phyloP scores from a whole-genome alignment of 2,329 filamentous ascomycete genomes.

The Acephala macrosclerotiorum region DNA sequence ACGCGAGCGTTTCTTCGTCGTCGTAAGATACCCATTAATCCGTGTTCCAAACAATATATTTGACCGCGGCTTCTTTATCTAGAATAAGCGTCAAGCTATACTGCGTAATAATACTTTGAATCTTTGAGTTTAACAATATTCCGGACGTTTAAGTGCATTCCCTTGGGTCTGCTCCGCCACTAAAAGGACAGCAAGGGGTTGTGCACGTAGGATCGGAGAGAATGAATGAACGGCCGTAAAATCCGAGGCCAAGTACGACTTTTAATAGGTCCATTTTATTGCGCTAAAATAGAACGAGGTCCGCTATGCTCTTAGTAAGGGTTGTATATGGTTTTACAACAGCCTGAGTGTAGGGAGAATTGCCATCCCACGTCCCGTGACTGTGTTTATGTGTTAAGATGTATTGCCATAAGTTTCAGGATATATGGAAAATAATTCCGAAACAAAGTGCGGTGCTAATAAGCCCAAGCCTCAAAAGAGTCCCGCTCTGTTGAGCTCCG shows the following conservation, averaged over 20 bases:
- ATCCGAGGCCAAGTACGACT: constrained; percentile 53
- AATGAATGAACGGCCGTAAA: constrained; percentile 9
- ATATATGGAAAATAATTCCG: no score
- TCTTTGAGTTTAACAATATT: constrained; percentile 46
- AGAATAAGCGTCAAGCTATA: constrained; percentile 30
- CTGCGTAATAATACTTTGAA: constrained; percentile 41
- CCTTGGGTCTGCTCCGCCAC: constrained; percentile 36
- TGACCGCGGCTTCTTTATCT: constrained; percentile 38
- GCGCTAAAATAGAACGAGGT: constrained; percentile 48
- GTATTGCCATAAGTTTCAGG: no score
- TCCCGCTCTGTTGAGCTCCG: no score
- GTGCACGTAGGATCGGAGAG: constrained; percentile 17
- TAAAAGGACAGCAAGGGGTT: constrained; percentile 37
- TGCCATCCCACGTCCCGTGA: constrained; percentile 40
- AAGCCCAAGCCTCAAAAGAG: no score
- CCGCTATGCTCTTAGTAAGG: constrained; percentile 47
- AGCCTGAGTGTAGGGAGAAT: constrained; percentile 39
- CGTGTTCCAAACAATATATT: constrained; percentile 30
- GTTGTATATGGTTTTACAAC: constrained; percentile 49
- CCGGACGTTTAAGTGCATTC: constrained; percentile 41
- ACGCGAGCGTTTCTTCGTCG: constrained; percentile 40
- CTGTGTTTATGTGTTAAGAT: no score
- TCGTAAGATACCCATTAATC: constrained; percentile 34
- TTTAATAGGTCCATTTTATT: constrained; percentile 47
- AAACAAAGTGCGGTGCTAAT: no score